These are phyloP conservation scores for Candida yuanshanica DNA, from an alignment of 805 yeast species.

Conservation along the genomic window DNA sequence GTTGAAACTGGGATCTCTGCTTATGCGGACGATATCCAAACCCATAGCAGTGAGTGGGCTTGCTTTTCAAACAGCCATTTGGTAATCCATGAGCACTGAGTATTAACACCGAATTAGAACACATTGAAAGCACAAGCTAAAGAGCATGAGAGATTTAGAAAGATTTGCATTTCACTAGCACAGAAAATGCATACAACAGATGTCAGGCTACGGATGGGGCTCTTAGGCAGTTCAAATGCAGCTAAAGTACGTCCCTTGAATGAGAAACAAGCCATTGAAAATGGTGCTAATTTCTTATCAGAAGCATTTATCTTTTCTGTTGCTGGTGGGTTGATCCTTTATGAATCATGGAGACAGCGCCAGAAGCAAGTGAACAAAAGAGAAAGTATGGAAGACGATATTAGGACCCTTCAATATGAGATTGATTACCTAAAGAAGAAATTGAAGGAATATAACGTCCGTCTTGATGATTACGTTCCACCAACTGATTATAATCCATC, in stretches of 20 bases:
- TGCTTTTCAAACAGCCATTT: no score
- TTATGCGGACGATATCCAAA: conserved; percentile 70
- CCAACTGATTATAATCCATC: conserved; percentile 42
- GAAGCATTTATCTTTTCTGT: conserved; percentile 75
- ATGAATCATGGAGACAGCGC: conserved; percentile 64
- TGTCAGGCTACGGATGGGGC: conserved; percentile 50
- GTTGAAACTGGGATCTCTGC: conserved; percentile 63
- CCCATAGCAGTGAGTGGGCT: conserved; percentile 63
- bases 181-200: conserved; percentile 68
- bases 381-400: conserved; percentile 68
- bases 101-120: conserved; percentile 26
- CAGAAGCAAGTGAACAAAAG: conserved; percentile 56
- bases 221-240: conserved; percentile 28
- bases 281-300: conserved; percentile 73
- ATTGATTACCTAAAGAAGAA: conserved; percentile 51
- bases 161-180: conserved; percentile 61
- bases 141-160: conserved; percentile 59
- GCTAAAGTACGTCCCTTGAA: conserved; percentile 68
- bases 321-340: conserved; percentile 70
- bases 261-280: conserved; percentile 76
- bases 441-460: conserved; percentile 35
- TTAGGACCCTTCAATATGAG: conserved; percentile 62
- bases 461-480: conserved; percentile 44
- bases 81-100: no score
- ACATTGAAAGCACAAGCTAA: conserved; percentile 69